Conservation (phyloP, 805 yeast species). For the Lachancea sp. region DNA sequence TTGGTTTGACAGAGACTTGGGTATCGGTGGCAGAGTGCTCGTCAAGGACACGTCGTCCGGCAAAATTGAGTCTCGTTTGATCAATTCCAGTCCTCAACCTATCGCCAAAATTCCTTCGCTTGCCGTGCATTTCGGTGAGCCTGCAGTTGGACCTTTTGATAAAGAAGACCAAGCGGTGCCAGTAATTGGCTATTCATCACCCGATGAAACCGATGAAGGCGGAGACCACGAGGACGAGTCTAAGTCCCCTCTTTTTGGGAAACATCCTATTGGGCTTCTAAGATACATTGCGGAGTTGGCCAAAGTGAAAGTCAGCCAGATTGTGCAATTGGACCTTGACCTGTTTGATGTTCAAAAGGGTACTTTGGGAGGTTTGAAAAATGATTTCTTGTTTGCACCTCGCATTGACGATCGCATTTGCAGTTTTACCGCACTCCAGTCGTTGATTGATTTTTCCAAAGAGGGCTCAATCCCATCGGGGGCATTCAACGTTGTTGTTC, state of each 20-base stretch:
- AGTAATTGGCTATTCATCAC: conserved; percentile 51
- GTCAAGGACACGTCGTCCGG: conserved; percentile 36
- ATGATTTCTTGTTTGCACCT: conserved; percentile 75
- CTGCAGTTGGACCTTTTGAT: conserved; percentile 65
- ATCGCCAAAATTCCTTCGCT: conserved; percentile 77
- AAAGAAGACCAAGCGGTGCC: conserved; percentile 75
- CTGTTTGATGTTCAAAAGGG: conserved; percentile 79
- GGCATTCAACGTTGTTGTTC: conserved; percentile 51
- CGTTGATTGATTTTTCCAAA: conserved; percentile 44
- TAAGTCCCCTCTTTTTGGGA: conserved; percentile 57
- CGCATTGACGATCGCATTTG: conserved; percentile 82
- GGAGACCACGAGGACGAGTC: conserved; percentile 55
- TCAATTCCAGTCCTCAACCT: conserved; percentile 58
- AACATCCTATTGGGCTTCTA: conserved; percentile 60
- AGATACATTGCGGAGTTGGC: conserved; percentile 63
- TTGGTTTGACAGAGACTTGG: conserved; percentile 85
- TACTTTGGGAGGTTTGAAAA: conserved; percentile 65
- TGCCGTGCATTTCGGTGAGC: conserved; percentile 81
- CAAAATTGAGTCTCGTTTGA: conserved; percentile 38
- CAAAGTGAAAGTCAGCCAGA: conserved; percentile 50
- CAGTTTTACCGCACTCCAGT: conserved; percentile 62
- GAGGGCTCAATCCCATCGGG: conserved; percentile 37
- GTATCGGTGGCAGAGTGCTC: conserved; percentile 72
- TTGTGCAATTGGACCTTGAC: conserved; percentile 69
- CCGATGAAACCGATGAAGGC: conserved; percentile 26